Evolutionary conservation across 208 protist genomes (phyloP).

Genomic region (Jaenimonas drosophilae): DNA sequence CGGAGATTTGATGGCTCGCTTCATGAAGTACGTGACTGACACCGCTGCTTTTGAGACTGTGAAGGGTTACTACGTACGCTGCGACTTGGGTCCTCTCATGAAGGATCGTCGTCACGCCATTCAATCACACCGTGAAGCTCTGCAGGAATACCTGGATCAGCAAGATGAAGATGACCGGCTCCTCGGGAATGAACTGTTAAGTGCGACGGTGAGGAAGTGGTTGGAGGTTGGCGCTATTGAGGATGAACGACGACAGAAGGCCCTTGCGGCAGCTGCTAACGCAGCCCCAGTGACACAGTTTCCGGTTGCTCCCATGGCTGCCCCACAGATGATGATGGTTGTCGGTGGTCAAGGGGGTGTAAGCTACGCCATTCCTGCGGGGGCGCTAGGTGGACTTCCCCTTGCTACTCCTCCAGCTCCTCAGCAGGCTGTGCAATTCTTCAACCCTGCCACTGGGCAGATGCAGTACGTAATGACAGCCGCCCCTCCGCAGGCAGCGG

Average conservation of each 20-base stretch:
- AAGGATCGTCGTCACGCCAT: slow-evolving; percentile 59
- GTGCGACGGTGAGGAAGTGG: slow-evolving; percentile 39
- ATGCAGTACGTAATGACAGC: slow-evolving; percentile 7
- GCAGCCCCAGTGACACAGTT: slow-evolving; percentile 1
- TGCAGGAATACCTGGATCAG: slow-evolving; percentile 42
- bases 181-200: slow-evolving; percentile 35
- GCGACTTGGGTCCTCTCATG: slow-evolving; percentile 60
- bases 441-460: background rate
- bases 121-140: slow-evolving; percentile 27
- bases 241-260: slow-evolving; percentile 10
- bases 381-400: background rate
- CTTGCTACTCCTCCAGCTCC: background rate
- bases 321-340: background rate
- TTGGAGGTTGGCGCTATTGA: slow-evolving; percentile 23
- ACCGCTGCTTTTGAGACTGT: slow-evolving; percentile 59
- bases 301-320: no score
- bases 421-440: background rate
- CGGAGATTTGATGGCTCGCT: slow-evolving; percentile 40
- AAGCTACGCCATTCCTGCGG: background rate
- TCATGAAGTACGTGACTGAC: slow-evolving; percentile 76
- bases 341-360: background rate
- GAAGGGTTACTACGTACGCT: slow-evolving; percentile 56
- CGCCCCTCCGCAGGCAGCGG: slow-evolving; percentile 4
- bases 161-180: slow-evolving; percentile 59
- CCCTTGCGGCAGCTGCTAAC: background rate